Percentiles rank a stretch among this genome's conserved stretches.
Conservation (phyloP, 2,329 filamentous ascomycete species). For the Ophiostoma novo-ulmi region DNA sequence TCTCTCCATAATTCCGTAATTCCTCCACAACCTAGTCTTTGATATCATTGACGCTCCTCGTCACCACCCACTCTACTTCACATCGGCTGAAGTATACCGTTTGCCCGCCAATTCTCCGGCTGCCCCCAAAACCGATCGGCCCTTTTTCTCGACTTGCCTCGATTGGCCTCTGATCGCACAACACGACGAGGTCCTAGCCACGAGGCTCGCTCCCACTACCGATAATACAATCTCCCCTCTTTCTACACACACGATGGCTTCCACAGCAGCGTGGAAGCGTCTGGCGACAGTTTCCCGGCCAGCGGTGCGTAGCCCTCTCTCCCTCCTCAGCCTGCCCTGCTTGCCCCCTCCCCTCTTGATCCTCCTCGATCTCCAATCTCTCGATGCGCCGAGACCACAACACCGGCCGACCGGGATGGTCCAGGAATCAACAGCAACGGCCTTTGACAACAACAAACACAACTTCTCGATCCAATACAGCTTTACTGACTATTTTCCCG, state of each 20-base stretch:
- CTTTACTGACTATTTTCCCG: conserved; percentile 10
- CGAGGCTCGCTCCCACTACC: conserved; percentile 15
- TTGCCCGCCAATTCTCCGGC: not conserved
- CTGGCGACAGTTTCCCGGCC: conserved; percentile 26
- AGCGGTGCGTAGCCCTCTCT: conserved; percentile 23
- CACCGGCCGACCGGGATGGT: not conserved
- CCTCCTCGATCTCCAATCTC: not conserved
- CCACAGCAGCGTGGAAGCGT: conserved; percentile 27
- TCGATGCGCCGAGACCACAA: conserved; percentile 14
- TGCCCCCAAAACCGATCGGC: not conserved
- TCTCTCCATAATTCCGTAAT: conserved; percentile 4
- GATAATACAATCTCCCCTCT: not conserved
- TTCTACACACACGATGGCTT: conserved; percentile 21
- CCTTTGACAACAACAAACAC: not conserved
- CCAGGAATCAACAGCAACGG: not conserved
- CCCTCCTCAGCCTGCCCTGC: not conserved
- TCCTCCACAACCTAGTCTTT: conserved; percentile 1
- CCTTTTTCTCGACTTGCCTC: not conserved
- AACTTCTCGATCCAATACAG: not conserved
- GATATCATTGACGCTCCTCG: not conserved
- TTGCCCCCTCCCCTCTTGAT: not conserved
- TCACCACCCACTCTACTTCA: not conserved
- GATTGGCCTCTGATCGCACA: conserved; percentile 13
- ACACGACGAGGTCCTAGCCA: conserved; percentile 10
- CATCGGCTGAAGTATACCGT: not conserved